Conservation (phyloP, 2,329 filamentous ascomycete genomes). For the Cladobotryum protrusum region DNA sequence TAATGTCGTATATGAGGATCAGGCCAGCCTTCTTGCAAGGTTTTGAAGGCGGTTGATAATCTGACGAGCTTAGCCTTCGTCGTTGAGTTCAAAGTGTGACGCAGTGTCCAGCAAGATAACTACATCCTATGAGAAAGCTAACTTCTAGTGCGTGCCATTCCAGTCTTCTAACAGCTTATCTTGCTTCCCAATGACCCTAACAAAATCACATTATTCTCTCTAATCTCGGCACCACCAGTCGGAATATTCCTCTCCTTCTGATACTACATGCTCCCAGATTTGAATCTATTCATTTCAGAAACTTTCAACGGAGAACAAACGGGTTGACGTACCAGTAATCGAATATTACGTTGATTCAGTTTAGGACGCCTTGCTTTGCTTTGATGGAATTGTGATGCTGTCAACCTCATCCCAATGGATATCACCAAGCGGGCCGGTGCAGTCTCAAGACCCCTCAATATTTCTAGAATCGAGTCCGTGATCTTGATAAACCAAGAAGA, state of each 20-base stretch:
- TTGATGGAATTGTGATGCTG: constrained; percentile 87
- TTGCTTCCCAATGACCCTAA: constrained; percentile 68
- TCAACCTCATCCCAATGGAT: constrained; percentile 92
- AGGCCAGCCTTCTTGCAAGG: constrained; percentile 91
- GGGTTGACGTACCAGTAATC: constrained; percentile 68
- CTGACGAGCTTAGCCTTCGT: constrained; percentile 85
- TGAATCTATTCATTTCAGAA: constrained; percentile 37
- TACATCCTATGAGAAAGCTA: constrained; percentile 50
- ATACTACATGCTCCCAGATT: constrained; percentile 88
- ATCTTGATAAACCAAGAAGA: constrained; percentile 95
- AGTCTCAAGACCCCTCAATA: constrained; percentile 88
- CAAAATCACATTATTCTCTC: constrained; percentile 70
- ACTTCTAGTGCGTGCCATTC: constrained; percentile 59
- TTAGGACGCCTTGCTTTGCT: constrained; percentile 72
- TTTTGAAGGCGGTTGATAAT: constrained; percentile 89
- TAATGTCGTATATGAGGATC: constrained; percentile 85
- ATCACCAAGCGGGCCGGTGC: constrained; percentile 72
- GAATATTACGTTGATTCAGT: constrained; percentile 80
- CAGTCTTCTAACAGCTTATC: constrained; percentile 69
- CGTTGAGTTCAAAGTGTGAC: constrained; percentile 75
- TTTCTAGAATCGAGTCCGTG: constrained; percentile 73
- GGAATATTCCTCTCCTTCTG: constrained; percentile 65
- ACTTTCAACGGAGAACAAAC: not conserved
- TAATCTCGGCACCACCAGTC: constrained; percentile 79
- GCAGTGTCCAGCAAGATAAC: constrained; percentile 80